phyloP scores from a whole-genome alignment of 208 protist genomes.

The Leishmania braziliensis region DNA sequence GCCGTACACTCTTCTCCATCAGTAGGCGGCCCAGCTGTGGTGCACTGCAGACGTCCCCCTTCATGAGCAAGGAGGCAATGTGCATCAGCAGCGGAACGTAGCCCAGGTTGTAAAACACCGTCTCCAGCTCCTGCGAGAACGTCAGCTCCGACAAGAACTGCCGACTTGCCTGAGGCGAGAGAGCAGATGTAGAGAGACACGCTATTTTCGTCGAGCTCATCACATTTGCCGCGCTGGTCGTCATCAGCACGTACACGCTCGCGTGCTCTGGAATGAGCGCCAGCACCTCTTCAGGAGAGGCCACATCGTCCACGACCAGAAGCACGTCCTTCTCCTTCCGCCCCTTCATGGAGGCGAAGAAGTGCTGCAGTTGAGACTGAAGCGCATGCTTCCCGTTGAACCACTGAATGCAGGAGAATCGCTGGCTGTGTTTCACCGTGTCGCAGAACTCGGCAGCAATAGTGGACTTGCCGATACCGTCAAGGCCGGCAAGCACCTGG shows the following conservation, averaged over 20 bases:
- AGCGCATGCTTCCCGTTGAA: conserved; percentile 54
- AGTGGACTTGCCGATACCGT: conserved; percentile 88
- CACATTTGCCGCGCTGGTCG: conserved; percentile 37
- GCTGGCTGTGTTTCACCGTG: conserved; percentile 57
- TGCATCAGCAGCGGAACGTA: conserved; percentile 78
- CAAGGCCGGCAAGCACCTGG: conserved; percentile 74
- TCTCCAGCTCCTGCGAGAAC: conserved; percentile 18
- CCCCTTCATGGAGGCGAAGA: conserved; percentile 77
- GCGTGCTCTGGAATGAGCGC: conserved; percentile 53
- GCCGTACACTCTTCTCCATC: conserved; percentile 30
- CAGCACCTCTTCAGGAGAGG: conserved; percentile 32
- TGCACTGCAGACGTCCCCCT: conserved; percentile 33
- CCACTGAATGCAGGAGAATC: conserved; percentile 91
- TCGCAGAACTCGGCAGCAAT: conserved; percentile 87
- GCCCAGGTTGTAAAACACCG: conserved; percentile 47
- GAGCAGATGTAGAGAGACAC: conserved; percentile 36
- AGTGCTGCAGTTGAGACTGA: conserved; percentile 48
- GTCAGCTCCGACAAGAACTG: conserved; percentile 48
- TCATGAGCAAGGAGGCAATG: conserved; percentile 52
- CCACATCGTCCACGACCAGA: conserved; percentile 79
- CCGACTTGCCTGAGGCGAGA: conserved; percentile 35
- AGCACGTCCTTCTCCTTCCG: conserved; percentile 81
- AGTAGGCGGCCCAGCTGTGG: conserved; percentile 31
- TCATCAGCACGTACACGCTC: conserved; percentile 75
- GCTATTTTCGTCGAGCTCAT: conserved; percentile 26